Evolutionary conservation across 2,329 filamentous ascomycete genomes (phyloP).

Genomic region (Nigrospora osmanthi): DNA sequence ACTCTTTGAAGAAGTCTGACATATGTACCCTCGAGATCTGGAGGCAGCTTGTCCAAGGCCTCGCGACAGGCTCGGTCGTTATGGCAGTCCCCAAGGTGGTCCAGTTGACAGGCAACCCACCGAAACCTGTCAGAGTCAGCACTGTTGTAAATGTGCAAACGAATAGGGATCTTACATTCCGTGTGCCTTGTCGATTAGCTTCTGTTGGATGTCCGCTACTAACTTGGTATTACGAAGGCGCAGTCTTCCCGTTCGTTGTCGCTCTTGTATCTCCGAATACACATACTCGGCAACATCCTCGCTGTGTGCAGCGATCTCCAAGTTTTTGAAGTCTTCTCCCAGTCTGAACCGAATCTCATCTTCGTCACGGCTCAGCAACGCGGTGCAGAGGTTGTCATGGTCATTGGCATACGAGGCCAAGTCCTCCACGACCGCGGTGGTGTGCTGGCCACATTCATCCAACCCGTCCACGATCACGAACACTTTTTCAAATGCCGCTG

Average conservation of each 20-base stretch:
- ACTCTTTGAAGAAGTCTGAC: too few relatives aligned
- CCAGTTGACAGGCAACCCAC: too few relatives aligned
- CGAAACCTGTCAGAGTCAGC: slow-evolving; percentile 5
- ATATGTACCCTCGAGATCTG: too few relatives aligned
- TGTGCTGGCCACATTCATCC: slow-evolving; percentile 10
- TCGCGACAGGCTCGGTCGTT: too few relatives aligned
- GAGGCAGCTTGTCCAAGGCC: too few relatives aligned
- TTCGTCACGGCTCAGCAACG: slow-evolving; percentile 10
- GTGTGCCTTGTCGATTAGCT: slow-evolving; percentile 4
- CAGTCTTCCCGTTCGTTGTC: slow-evolving; percentile 2
- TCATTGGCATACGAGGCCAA: slow-evolving; percentile 3
- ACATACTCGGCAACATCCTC: slow-evolving; percentile 13
- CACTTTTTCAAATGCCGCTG: slow-evolving; percentile 5
- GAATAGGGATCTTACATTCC: slow-evolving; percentile 9
- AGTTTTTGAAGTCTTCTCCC: slow-evolving; percentile 5
- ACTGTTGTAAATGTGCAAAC: neutral
- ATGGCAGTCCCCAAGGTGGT: too few relatives aligned
- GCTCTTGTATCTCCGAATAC: slow-evolving; percentile 9
- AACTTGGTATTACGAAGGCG: slow-evolving; percentile 2
- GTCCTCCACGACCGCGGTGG: slow-evolving; percentile 3
- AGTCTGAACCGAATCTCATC: slow-evolving; percentile 4
- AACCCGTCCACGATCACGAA: slow-evolving; percentile 10
- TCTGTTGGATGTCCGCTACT: slow-evolving; percentile 9
- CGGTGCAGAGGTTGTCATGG: slow-evolving; percentile 7
- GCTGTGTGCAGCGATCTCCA: slow-evolving; percentile 8